phyloP scores from a whole-genome alignment of 192 early-diverging fungal species.

The Globomyces pollinis-pini region DNA sequence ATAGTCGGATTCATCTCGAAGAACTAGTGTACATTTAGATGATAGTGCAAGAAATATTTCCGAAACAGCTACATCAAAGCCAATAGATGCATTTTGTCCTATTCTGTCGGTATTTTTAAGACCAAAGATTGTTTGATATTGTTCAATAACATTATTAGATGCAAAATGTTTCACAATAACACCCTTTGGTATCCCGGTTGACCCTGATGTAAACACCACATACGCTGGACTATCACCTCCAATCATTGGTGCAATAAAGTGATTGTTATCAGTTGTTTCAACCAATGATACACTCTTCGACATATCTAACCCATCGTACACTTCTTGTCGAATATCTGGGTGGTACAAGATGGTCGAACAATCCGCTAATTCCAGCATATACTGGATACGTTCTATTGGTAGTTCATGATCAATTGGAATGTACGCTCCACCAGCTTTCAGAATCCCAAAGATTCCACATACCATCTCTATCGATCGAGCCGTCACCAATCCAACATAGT shows the following conservation, averaged over 20 bases:
- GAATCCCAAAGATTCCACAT: conserved; percentile 15
- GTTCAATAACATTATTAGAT: conserved; percentile 6
- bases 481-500: conserved; percentile 16
- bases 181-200: conserved; percentile 36
- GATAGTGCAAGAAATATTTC: conserved; percentile 21
- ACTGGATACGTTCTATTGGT: conserved; percentile 25
- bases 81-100: neutral
- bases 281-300: neutral
- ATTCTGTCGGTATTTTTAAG: neutral
- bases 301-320: no score
- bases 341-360: neutral
- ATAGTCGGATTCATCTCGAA: conserved; percentile 16
- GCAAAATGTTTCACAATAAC: conserved; percentile 21
- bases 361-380: conserved; percentile 11
- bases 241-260: neutral
- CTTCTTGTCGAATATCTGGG: neutral
- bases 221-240: neutral
- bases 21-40: conserved; percentile 12
- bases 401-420: conserved; percentile 13
- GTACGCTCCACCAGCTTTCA: conserved; percentile 27
- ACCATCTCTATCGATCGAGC: conserved; percentile 20
- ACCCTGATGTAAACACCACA: conserved; percentile 33
- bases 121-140: neutral
- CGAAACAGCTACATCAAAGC: conserved; percentile 21
- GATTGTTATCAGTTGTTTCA: neutral